Conservation (phyloP, 306 rosid genomes). For the Vigna trinervia region DNA sequence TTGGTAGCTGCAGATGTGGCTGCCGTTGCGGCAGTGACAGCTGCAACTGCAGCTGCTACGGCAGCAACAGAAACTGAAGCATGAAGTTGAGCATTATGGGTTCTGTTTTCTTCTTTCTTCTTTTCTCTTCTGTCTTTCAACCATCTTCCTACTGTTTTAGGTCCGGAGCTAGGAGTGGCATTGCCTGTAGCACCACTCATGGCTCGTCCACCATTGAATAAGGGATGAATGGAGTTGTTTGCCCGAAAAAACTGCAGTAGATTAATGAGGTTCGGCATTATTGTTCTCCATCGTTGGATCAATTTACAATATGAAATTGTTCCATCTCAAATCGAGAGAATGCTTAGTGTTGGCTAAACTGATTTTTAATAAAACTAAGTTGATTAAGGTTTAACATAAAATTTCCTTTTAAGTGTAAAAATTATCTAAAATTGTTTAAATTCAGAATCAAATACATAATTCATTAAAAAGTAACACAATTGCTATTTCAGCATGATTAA, state of each 20-base stretch:
- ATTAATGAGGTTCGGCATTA: constrained; percentile 13
- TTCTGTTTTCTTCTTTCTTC: constrained; percentile 91
- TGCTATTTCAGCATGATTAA: no score
- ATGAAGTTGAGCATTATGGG: constrained; percentile 90
- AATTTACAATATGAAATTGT: constrained; percentile 8
- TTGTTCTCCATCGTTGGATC: not conserved
- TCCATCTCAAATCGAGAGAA: constrained; percentile 1
- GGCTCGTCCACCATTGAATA: constrained; percentile 76
- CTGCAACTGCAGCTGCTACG: constrained; percentile 84
- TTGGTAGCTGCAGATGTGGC: constrained; percentile 65
- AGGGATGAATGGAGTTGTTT: constrained; percentile 77
- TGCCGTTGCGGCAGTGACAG: constrained; percentile 87
- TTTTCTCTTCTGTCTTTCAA: constrained; percentile 91
- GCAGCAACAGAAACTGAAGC: constrained; percentile 95
- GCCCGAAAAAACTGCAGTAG: constrained; percentile 74
- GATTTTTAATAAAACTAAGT: no score
- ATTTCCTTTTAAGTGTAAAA: no score
- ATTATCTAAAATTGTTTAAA: no score
- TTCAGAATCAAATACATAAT: no score
- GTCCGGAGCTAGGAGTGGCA: constrained; percentile 60
- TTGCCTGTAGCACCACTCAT: constrained; percentile 57
- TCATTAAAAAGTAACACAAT: no score
- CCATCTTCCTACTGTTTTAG: constrained; percentile 98
- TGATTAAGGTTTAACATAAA: no score
- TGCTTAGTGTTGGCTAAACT: not conserved